A percentile compares a stretch with the other conserved stretches of the same genome.
Evolutionary conservation across 2,329 filamentous ascomycete species (phyloP).

Genomic region (Kalaharituber pfeilii): DNA sequence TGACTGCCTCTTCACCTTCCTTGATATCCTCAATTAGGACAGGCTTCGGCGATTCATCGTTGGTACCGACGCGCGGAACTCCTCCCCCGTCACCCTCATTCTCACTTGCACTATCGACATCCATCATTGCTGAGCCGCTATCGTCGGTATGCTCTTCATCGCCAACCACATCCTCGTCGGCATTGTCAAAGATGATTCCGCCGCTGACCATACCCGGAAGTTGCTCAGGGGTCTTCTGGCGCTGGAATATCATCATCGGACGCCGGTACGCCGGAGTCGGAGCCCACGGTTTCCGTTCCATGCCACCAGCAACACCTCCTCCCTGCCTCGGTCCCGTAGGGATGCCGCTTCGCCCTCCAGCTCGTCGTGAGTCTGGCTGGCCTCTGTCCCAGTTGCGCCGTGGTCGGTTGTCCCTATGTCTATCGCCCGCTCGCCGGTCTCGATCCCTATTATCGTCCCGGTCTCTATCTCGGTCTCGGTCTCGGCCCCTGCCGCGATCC

Average conservation of each 20-base stretch:
- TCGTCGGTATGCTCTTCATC: neutral
- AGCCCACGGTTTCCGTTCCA: neutral
- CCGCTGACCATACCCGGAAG: slow-evolving; percentile 15
- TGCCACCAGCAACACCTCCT: neutral
- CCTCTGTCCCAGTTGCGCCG: neutral
- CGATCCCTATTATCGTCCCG: neutral
- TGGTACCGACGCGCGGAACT: neutral
- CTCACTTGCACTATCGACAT: too few relatives aligned
- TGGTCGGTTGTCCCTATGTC: neutral
- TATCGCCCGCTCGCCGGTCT: slow-evolving; percentile 1
- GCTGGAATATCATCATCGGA: slow-evolving; percentile 14
- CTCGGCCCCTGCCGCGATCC: too few relatives aligned
- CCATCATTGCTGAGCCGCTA: neutral
- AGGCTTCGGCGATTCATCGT: neutral
- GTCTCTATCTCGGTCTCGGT: slow-evolving; percentile 3
- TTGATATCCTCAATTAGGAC: neutral
- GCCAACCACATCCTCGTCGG: slow-evolving; percentile 11
- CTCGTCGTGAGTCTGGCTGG: too few relatives aligned
- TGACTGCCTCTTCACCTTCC: slow-evolving; percentile 4
- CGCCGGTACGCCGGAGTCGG: slow-evolving; percentile 17
- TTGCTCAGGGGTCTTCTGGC: slow-evolving; percentile 19
- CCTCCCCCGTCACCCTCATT: neutral
- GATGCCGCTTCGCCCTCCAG: neutral
- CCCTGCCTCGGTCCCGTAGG: slow-evolving; percentile 10
- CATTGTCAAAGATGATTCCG: slow-evolving; percentile 14